A percentile compares a stretch with the other conserved stretches of the same genome.
These are phyloP conservation scores for Sindora glabra DNA, from an alignment of 306 rosid species.

Conservation along the genomic window DNA sequence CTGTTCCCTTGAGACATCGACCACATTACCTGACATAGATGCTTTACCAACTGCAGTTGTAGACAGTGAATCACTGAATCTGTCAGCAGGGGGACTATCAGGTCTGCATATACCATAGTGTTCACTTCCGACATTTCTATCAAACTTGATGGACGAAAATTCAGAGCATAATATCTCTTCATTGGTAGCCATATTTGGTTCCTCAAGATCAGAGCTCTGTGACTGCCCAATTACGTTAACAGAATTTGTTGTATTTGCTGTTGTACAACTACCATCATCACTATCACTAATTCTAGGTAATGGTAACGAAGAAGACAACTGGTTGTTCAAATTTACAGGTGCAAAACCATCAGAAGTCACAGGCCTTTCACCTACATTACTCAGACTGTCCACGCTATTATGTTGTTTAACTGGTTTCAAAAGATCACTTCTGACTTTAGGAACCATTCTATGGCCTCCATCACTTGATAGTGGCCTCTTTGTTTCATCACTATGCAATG, in stretches of 20 bases:
- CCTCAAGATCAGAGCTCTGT: constrained; percentile 30
- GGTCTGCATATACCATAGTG: constrained; percentile 27
- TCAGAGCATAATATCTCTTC: constrained; percentile 42
- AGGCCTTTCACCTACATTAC: constrained; percentile 28
- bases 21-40: constrained; percentile 19
- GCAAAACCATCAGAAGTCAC: constrained; percentile 28
- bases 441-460: constrained; percentile 26
- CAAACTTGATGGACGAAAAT: constrained; percentile 36
- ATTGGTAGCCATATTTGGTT: constrained; percentile 23
- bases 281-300: constrained; percentile 25
- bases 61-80: constrained; percentile 22
- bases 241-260: constrained; percentile 20
- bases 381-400: constrained; percentile 28
- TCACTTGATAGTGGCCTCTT: constrained; percentile 31
- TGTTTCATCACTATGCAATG: constrained; percentile 31
- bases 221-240: constrained; percentile 29
- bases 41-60: constrained; percentile 27
- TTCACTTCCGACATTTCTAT: constrained; percentile 28
- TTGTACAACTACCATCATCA: constrained; percentile 25
- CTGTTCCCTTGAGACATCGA: constrained; percentile 30
- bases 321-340: constrained; percentile 31
- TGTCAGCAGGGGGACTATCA: constrained; percentile 33
- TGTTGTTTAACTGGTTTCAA: constrained; percentile 43
- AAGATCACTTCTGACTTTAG: constrained; percentile 32
- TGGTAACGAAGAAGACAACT: constrained; percentile 32